These are phyloP conservation scores for Cornus florida DNA, from an alignment of 148 eudicot genomes.

Conservation along the genomic window DNA sequence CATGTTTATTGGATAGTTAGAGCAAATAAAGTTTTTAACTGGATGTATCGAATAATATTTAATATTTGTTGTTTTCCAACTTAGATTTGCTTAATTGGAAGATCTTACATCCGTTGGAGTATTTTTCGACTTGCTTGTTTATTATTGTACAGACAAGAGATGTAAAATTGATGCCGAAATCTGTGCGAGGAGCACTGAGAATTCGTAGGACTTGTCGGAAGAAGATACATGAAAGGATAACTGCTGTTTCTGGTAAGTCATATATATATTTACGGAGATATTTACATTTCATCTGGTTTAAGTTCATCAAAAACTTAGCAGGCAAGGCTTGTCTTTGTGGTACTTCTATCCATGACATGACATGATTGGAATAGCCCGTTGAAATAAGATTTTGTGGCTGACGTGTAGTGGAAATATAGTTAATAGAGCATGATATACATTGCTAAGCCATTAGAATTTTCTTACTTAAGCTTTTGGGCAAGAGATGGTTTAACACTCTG, in stretches of 20 bases:
- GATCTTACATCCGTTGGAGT: neutral
- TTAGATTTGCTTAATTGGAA: neutral
- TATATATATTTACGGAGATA: neutral
- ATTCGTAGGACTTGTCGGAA: constrained; percentile 70
- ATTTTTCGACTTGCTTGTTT: neutral
- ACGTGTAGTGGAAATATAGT: neutral
- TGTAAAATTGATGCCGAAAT: constrained; percentile 64
- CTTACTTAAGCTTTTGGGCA: too few species aligned
- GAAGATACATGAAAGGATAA: constrained; percentile 80
- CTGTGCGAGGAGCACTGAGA: constrained; percentile 46
- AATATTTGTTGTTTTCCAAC: neutral
- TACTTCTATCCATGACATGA: neutral
- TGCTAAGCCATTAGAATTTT: too few species aligned
- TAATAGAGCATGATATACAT: too few species aligned
- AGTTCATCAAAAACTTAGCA: neutral
- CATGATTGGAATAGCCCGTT: neutral
- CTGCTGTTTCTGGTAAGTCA: constrained; percentile 61
- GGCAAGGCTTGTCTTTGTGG: neutral
- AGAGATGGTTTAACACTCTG: too few species aligned
- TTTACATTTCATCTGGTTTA: neutral
- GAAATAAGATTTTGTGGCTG: neutral
- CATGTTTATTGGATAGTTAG: neutral
- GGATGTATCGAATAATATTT: neutral
- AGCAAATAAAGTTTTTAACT: neutral
- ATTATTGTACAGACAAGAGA: constrained; percentile 70